Percentiles rank a stretch among this genome's conserved stretches.
Conservation (phyloP, 345 rosid species). For the Gynandropsis gynandra region DNA sequence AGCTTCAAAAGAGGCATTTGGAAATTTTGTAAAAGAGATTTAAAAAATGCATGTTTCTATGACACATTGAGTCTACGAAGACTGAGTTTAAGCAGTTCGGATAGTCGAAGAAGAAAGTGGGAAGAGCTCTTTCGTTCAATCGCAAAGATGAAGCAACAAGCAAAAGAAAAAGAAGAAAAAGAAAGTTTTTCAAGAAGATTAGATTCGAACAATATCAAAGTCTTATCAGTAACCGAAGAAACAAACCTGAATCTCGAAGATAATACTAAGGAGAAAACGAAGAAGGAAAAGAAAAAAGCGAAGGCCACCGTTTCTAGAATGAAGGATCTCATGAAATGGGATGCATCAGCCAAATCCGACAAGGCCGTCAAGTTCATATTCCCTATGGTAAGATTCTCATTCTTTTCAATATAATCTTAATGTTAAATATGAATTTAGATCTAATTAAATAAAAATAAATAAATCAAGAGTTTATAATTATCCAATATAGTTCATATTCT, state of each 20-base stretch:
- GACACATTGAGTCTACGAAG: no score
- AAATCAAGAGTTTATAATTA: no score
- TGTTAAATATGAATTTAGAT: no score
- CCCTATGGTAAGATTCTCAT: constrained; percentile 31
- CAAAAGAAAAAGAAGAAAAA: constrained; percentile 22
- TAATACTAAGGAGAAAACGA: constrained; percentile 23
- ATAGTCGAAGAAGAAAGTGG: constrained; percentile 5
- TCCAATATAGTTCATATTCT: no score
- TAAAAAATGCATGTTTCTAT: no score
- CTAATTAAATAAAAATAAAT: no score
- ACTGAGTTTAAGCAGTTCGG: no score
- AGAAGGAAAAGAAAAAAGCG: constrained; percentile 39
- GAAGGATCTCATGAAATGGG: constrained; percentile 64
- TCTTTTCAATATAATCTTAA: no score
- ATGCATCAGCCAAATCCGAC: constrained; percentile 44
- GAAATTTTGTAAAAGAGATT: no score
- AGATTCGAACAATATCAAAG: constrained; percentile 26
- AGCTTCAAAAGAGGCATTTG: no score
- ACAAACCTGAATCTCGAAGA: constrained; percentile 14
- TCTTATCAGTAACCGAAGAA: constrained; percentile 36
- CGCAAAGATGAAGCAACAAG: constrained; percentile 35
- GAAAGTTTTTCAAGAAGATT: constrained; percentile 17
- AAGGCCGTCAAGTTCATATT: constrained; percentile 44
- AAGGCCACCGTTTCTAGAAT: constrained; percentile 38
- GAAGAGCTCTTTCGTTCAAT: constrained; percentile 17